Conservation (phyloP, 2,329 filamentous ascomycete species). For the Colletotrichum destructivum region DNA sequence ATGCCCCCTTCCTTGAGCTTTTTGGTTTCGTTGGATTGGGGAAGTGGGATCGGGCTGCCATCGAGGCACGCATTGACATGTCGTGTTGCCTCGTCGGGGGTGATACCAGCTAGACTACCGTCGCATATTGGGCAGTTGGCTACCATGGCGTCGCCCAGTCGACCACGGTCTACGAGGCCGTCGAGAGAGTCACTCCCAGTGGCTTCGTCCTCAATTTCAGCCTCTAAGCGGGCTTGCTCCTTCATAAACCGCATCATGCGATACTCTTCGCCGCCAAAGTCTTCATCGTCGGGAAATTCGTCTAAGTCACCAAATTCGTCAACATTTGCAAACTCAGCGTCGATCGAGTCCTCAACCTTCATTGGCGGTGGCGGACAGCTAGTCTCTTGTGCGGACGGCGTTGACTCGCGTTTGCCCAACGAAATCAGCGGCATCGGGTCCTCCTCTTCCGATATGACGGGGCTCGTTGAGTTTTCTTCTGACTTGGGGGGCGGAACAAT, state of each 20-base stretch:
- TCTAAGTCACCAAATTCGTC: constrained; percentile 63
- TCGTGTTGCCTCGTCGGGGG: constrained; percentile 77
- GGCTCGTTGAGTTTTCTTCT: not conserved
- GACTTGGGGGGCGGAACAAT: not conserved
- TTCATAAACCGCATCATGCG: constrained; percentile 80
- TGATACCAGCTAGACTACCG: constrained; percentile 72
- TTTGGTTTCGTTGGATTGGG: constrained; percentile 45
- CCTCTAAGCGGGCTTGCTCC: constrained; percentile 78
- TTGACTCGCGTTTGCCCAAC: constrained; percentile 9
- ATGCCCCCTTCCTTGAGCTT: constrained; percentile 30
- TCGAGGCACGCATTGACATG: constrained; percentile 97
- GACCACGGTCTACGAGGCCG: constrained; percentile 50
- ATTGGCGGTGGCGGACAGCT: constrained; percentile 43
- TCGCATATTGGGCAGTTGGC: constrained; percentile 84
- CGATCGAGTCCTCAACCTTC: constrained; percentile 51
- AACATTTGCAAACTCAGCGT: constrained; percentile 54
- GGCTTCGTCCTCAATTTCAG: constrained; percentile 67
- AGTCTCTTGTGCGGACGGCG: constrained; percentile 30
- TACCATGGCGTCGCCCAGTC: constrained; percentile 51
- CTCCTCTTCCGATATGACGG: not conserved
- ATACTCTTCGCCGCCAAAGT: constrained; percentile 74
- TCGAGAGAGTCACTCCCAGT: constrained; percentile 55
- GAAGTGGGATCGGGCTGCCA: constrained; percentile 78
- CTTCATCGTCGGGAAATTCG: constrained; percentile 66
- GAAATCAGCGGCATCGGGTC: not conserved